Base-by-base conservation (phyloP, 1,139 yeast genomes). In the Geotrichum aggregatum region DNA sequence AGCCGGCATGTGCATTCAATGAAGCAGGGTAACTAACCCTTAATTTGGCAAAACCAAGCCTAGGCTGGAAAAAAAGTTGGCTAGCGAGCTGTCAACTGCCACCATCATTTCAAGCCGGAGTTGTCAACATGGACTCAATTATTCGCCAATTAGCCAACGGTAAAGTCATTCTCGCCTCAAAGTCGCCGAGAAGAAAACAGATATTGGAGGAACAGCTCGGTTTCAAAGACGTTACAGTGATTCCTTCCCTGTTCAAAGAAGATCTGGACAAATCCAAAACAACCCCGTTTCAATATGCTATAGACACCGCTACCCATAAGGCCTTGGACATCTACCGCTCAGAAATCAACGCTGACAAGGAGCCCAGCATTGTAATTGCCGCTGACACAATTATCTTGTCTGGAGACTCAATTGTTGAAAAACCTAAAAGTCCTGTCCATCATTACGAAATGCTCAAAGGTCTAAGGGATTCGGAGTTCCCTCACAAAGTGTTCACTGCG, bases 351-450 rank as follows among this genome's bases (percentile, higher is more conserved):
- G 62, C 71, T 16, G 73, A 71, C 53, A 60, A 60, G 11, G 69
- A 70, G 16, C 75, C 76, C 13, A 64, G 63, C 1, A 63, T 87
- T 1, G 70, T 82, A 3, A 62, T 87, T 3, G 81, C 95, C 1
- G 92, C 96, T n/a, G 98, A 94, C 64, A 88, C 97, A 0, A 77
- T 92, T 8, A 79, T 91, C n/a, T 80, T 81, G 22, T 73, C 79
- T 47, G 74, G 77, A 43, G 63, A 67, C 28, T 30, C 46, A 11
- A 80, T 91, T 10, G 76, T 82, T 58, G 98, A 91, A 66, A 92
- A 92, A 66, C 98, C 98, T 0, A 65, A 63, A 6, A 72, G 75
- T 6, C 69, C 70, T 46, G 71, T 71, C 51, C 76, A 66, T 56
- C 89, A 88, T 66, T 74, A 66, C 43, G 63, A 52, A 22, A 76